Percentiles rank a stretch among this genome's conserved stretches.
Conservation (phyloP, 768 basidiomycete species). For the Podaxis sp. region DNA sequence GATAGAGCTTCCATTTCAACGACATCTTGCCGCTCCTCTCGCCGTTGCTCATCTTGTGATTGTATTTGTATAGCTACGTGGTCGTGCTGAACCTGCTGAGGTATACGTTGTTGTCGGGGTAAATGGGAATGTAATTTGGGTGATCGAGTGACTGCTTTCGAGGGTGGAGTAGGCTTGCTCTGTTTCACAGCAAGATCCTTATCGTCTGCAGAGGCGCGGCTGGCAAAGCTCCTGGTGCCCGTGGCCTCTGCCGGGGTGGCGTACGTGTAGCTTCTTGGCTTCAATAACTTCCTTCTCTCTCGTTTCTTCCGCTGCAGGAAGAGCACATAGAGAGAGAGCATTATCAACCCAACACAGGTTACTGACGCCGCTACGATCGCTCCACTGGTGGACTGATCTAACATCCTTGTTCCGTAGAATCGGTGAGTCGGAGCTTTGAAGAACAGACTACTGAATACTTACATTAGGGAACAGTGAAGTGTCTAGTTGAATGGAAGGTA, state of each 20-base stretch:
- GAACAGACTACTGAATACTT: neutral
- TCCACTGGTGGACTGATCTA: neutral
- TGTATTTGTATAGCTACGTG: neutral
- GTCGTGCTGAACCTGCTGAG: neutral
- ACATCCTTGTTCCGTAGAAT: neutral
- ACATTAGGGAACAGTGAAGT: neutral
- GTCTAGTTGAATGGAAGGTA: neutral
- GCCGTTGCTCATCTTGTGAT: neutral
- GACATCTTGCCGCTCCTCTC: neutral
- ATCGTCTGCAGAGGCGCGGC: too few relatives aligned
- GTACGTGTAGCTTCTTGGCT: neutral
- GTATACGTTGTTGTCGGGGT: neutral
- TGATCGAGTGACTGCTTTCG: neutral
- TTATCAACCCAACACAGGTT: neutral
- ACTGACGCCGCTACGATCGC: neutral
- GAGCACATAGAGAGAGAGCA: neutral
- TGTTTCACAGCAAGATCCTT: neutral
- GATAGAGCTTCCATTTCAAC: neutral
- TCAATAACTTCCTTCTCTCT: neutral
- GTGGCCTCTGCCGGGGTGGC: neutral
- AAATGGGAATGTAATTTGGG: neutral
- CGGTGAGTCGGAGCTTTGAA: neutral
- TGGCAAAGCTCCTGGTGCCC: neutral
- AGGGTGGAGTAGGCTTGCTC: neutral
- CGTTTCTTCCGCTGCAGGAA: too few relatives aligned